Evolutionary conservation across 192 early-diverging fungal species (phyloP).

Genomic region (Linnemannia exigua): DNA sequence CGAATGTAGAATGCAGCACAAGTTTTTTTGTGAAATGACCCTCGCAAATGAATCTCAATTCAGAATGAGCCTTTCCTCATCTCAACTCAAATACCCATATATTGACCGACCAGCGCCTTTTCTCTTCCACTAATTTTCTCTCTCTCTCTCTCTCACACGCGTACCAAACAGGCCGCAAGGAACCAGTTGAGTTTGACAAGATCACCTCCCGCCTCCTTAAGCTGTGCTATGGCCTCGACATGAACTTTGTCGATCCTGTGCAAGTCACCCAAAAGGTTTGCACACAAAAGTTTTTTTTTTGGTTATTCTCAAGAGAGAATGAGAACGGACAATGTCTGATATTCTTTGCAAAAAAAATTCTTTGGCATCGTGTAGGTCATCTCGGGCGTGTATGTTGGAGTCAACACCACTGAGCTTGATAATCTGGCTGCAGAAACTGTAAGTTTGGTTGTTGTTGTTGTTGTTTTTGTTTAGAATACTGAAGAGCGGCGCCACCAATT

Average conservation of each 20-base stretch:
- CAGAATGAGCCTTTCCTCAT: not conserved
- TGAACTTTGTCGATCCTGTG: constrained; percentile 93
- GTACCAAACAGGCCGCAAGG: constrained; percentile 73
- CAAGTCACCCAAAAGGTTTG: constrained; percentile 96
- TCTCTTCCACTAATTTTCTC: not conserved
- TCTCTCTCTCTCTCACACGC: not conserved
- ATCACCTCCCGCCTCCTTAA: constrained; percentile 94
- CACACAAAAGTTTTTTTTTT: too few species aligned
- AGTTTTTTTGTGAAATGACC: not conserved
- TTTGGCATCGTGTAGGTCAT: constrained; percentile 73
- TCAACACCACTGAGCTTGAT: constrained; percentile 89
- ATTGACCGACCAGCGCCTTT: not conserved
- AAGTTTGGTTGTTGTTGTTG: not conserved
- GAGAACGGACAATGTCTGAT: too few species aligned
- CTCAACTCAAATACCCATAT: too few species aligned
- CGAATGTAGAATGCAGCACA: too few species aligned
- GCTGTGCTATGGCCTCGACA: constrained; percentile 95
- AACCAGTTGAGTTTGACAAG: constrained; percentile 97
- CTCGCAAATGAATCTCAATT: not conserved
- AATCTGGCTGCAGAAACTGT: constrained; percentile 90
- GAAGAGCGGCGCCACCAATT: not conserved
- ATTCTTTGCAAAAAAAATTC: too few species aligned
- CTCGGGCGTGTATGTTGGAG: constrained; percentile 88
- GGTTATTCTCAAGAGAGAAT: too few species aligned
- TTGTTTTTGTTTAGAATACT: not conserved